Conservation (phyloP, 257 asterid genomes). For the Vinca minor region DNA sequence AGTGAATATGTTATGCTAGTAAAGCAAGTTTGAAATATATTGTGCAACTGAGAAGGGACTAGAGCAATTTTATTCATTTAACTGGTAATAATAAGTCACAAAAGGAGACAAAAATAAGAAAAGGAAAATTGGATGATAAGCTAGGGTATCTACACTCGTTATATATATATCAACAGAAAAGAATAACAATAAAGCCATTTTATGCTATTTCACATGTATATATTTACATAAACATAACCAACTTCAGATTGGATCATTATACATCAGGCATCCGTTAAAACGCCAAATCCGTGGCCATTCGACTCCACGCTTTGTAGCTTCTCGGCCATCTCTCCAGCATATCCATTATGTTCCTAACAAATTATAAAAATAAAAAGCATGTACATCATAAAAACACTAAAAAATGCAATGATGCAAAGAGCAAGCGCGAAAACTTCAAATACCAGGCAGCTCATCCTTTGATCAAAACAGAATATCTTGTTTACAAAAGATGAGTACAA, state of each 20-base stretch:
- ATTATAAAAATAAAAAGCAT: neutral
- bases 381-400: neutral
- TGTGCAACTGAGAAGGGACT: neutral
- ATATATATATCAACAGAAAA: constrained; percentile 29
- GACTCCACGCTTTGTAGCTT: constrained; percentile 29
- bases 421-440: neutral
- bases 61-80: constrained; percentile 14
- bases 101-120: neutral
- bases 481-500: neutral
- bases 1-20: too few relatives aligned
- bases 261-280: constrained; percentile 23
- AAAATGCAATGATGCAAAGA: neutral
- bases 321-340: constrained; percentile 25
- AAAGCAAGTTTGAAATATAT: neutral
- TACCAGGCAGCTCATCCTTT: neutral
- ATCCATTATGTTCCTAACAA: constrained; percentile 31
- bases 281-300: constrained; percentile 21
- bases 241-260: neutral
- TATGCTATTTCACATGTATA: constrained; percentile 21
- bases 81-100: constrained; percentile 5
- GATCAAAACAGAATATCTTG: neutral
- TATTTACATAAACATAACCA: constrained; percentile 33
- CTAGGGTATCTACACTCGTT: constrained; percentile 16
- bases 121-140: neutral
- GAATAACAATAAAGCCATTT: constrained; percentile 19